phyloP scores from a whole-genome alignment of 345 rosid genomes.

The Noccaea caerulescens region DNA sequence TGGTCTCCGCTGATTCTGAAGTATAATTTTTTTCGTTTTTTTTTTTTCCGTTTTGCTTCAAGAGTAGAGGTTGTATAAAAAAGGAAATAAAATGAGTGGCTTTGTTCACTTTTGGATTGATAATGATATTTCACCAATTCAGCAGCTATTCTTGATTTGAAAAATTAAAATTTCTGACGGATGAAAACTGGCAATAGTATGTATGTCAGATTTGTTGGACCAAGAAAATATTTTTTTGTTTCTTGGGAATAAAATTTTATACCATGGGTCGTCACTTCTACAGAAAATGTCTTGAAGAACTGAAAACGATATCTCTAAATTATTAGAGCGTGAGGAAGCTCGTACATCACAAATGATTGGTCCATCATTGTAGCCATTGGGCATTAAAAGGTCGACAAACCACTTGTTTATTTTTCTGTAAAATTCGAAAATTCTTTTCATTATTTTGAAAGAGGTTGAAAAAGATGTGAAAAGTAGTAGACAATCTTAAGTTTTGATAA shows the following conservation, averaged over 20 bases:
- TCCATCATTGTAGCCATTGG: background rate
- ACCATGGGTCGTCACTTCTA: constrained; percentile 19
- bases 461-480: background rate
- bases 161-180: background rate
- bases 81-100: background rate
- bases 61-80: background rate
- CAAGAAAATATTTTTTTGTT: background rate
- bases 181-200: constrained; percentile 13
- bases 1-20: constrained; percentile 13
- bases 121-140: constrained; percentile 24
- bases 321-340: constrained; percentile 9
- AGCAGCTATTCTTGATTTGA: constrained; percentile 2
- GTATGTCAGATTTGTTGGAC: constrained; percentile 13
- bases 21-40: background rate
- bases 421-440: background rate
- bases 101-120: constrained; percentile 18
- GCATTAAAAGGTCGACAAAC: background rate
- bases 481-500: background rate
- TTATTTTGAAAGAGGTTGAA: constrained; percentile 3
- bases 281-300: constrained; percentile 2
- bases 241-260: background rate
- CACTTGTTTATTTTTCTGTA: background rate
- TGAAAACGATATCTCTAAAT: background rate
- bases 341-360: background rate
- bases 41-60: background rate